phyloP scores from a whole-genome alignment of 1,139 yeast species.

The Zygosaccharomyces pseudobailii region DNA sequence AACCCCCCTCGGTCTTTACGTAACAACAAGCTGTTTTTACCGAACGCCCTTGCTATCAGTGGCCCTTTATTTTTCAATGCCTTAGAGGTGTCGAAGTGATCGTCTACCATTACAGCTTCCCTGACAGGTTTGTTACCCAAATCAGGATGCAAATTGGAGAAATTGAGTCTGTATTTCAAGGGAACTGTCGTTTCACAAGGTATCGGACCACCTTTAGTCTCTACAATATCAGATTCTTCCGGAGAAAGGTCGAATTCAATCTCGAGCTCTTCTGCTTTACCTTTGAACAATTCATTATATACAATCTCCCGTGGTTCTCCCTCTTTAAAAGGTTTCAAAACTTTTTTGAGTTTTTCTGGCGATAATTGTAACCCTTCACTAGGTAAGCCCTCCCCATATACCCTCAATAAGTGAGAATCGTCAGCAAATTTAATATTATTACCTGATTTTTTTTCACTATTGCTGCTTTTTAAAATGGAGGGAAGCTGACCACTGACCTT shows the following conservation, averaged over 20 bases:
- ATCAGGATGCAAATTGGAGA: slow-evolving; percentile 25
- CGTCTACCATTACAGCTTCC: slow-evolving; percentile 29
- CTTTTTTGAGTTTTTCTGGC: slow-evolving; percentile 29
- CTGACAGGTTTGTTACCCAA: slow-evolving; percentile 24
- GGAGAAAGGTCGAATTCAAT: slow-evolving; percentile 12
- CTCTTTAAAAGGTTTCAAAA: slow-evolving; percentile 32
- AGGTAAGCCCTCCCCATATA: slow-evolving; percentile 34
- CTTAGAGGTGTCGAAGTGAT: slow-evolving; percentile 12
- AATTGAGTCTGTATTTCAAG: slow-evolving; percentile 22
- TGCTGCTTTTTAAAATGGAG: slow-evolving; percentile 22
- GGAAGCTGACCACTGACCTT: slow-evolving; percentile 7
- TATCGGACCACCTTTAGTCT: slow-evolving; percentile 30
- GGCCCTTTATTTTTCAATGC: slow-evolving; percentile 18
- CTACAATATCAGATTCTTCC: slow-evolving; percentile 28
- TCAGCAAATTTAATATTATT: slow-evolving; percentile 24
- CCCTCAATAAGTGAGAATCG: slow-evolving; percentile 27
- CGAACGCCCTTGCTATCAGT: slow-evolving; percentile 32
- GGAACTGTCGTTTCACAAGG: slow-evolving; percentile 25
- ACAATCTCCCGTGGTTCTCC: slow-evolving; percentile 33
- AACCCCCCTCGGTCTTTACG: slow-evolving; percentile 35
- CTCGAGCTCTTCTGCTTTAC: slow-evolving; percentile 17
- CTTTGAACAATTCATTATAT: slow-evolving; percentile 17
- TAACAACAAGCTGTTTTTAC: slow-evolving; percentile 29
- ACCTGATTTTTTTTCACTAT: slow-evolving; percentile 11
- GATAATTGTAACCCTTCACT: slow-evolving; percentile 27